These are phyloP conservation scores for Spinacia oleracea DNA, from an alignment of 179 eudicot species.

Conservation along the genomic window DNA sequence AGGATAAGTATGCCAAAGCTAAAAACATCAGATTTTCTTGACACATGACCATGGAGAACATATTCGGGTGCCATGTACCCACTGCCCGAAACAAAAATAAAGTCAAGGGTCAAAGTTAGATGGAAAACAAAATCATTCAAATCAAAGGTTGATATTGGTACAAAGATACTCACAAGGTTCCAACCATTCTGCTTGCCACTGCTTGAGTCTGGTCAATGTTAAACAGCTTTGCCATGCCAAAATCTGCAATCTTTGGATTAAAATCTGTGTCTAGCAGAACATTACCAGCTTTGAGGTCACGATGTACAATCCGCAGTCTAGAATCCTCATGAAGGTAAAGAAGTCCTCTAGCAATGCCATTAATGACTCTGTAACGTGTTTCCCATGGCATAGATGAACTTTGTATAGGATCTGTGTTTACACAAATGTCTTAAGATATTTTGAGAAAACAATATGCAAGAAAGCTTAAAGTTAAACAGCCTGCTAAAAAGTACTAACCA, in stretches of 20 bases:
- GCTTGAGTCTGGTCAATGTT: slow-evolving; percentile 35
- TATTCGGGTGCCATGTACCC: slow-evolving; percentile 44
- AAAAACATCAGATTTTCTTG: slow-evolving; percentile 35
- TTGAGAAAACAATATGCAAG: not conserved
- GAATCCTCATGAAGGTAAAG: slow-evolving; percentile 45
- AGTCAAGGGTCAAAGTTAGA: not conserved
- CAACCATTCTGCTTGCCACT: slow-evolving; percentile 30
- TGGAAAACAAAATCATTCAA: not conserved
- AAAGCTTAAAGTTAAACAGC: not conserved
- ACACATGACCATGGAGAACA: slow-evolving; percentile 31
- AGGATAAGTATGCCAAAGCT: no score
- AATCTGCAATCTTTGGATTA: slow-evolving; percentile 43
- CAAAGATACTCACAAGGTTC: slow-evolving; percentile 35
- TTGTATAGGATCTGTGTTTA: slow-evolving; percentile 23
- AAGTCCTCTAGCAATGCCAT: slow-evolving; percentile 36
- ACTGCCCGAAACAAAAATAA: slow-evolving; percentile 3
- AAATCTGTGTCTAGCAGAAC: slow-evolving; percentile 35
- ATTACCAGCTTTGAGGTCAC: no score
- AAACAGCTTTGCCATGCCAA: slow-evolving; percentile 39
- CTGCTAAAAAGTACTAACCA: slow-evolving; percentile 8
- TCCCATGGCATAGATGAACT: slow-evolving; percentile 27
- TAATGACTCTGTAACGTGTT: slow-evolving; percentile 33
- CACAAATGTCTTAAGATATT: not conserved
- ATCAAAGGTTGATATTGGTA: not conserved
- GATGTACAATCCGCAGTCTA: slow-evolving; percentile 27